These are phyloP conservation scores for Talaromyces adpressus DNA, from an alignment of 495 filamentous ascomycete species.

Conservation along the genomic window DNA sequence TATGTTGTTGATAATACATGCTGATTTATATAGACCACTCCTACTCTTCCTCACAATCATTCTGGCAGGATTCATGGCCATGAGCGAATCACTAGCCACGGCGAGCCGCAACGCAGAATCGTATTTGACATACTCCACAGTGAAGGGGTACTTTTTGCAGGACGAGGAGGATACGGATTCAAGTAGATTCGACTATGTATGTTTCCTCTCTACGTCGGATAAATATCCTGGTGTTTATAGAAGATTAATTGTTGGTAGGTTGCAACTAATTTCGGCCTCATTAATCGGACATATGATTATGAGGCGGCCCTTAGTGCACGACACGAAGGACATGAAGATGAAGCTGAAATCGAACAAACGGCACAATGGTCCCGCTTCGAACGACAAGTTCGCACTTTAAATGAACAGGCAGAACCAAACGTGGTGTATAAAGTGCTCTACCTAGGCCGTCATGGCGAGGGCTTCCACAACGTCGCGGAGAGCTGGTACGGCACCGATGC, in stretches of 20 bases:
- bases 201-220: neutral
- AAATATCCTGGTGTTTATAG: neutral
- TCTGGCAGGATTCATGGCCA: slow-evolving; percentile 3
- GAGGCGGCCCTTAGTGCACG: slow-evolving; percentile 16
- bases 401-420: slow-evolving; percentile 32
- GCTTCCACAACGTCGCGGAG: slow-evolving; percentile 63
- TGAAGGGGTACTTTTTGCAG: slow-evolving; percentile 66
- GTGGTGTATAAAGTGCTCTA: slow-evolving; percentile 59
- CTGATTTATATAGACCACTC: neutral
- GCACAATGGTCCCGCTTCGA: slow-evolving; percentile 64
- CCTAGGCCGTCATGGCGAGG: slow-evolving; percentile 67
- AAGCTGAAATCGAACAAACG: slow-evolving; percentile 16
- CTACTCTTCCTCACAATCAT: slow-evolving; percentile 1
- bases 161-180: slow-evolving; percentile 60
- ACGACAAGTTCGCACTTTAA: slow-evolving; percentile 45
- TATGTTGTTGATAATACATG: neutral
- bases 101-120: neutral
- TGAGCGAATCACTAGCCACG: neutral
- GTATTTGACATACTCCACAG: slow-evolving; percentile 47
- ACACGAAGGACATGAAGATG: neutral
- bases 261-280: slow-evolving; percentile 59
- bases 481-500: slow-evolving; percentile 54
- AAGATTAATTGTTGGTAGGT: slow-evolving; percentile 14
- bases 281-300: slow-evolving; percentile 44
- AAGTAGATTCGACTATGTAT: slow-evolving; percentile 63